These are phyloP conservation scores for Ceratocystis ficicola DNA, from an alignment of 2,329 filamentous ascomycete genomes.

Conservation along the genomic window DNA sequence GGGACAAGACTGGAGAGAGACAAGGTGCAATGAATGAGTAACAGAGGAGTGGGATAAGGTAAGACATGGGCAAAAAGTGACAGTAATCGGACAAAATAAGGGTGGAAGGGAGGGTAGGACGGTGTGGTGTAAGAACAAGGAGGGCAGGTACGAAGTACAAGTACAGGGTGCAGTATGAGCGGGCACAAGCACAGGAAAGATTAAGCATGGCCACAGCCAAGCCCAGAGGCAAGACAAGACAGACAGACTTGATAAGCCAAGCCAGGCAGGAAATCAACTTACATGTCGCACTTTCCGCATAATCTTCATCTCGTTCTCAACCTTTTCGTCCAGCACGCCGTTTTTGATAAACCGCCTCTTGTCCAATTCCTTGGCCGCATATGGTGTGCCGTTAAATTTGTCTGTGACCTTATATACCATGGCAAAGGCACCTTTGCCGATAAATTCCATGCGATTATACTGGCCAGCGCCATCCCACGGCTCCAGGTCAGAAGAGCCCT, in stretches of 20 bases:
- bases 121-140: no score
- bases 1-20: conserved; percentile 16
- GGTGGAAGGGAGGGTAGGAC: conserved; percentile 17
- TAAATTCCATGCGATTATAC: conserved; percentile 70
- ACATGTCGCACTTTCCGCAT: conserved; percentile 80
- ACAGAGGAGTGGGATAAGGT: background rate
- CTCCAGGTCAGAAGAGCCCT: conserved; percentile 32
- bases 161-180: no score
- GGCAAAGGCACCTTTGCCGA: conserved; percentile 92
- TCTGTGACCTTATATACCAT: conserved; percentile 83
- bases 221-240: background rate
- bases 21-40: conserved; percentile 9
- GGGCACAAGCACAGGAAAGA: no score
- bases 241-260: background rate
- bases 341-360: conserved; percentile 91
- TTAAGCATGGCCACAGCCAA: no score
- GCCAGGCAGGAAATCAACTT: conserved; percentile 29
- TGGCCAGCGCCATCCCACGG: conserved; percentile 67
- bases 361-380: conserved; percentile 88
- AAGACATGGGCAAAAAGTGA: background rate
- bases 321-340: conserved; percentile 74
- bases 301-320: conserved; percentile 94
- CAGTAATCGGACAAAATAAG: no score
- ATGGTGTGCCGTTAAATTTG: conserved; percentile 70
- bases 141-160: no score